phyloP scores from a whole-genome alignment of 148 eudicot genomes.

The Gaultheria prostrata region DNA sequence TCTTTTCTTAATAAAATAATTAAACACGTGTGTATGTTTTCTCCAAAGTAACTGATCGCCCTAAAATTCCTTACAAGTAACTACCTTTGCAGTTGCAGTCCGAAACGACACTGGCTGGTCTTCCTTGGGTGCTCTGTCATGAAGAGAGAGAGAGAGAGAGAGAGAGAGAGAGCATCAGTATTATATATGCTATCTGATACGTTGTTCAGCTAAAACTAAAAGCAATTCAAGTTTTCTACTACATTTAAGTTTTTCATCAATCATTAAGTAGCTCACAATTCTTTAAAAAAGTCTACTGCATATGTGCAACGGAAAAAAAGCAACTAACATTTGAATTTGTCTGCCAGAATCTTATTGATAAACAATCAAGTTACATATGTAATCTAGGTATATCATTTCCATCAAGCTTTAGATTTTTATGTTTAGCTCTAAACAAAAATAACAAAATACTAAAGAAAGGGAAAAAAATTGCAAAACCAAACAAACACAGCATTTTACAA shows the following conservation, averaged over 20 bases:
- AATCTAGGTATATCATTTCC: not conserved
- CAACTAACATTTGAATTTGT: not conserved
- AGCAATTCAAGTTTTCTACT: not conserved
- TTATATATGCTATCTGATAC: not conserved
- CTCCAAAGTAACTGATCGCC: not conserved
- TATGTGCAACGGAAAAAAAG: not conserved
- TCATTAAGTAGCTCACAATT: not conserved
- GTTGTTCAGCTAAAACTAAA: not conserved
- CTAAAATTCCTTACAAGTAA: not conserved
- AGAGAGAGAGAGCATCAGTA: not conserved
- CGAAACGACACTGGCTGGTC: slow-evolving; percentile 83
- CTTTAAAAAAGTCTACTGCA: not conserved
- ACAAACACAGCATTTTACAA: slow-evolving; percentile 2
- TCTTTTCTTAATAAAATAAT: not conserved
- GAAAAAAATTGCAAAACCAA: not conserved
- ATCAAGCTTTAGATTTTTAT: not conserved
- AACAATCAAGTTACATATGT: not conserved
- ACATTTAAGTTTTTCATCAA: not conserved
- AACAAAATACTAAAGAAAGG: not conserved
- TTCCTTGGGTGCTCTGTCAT: slow-evolving; percentile 61
- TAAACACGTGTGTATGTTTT: not conserved
- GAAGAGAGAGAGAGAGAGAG: not conserved
- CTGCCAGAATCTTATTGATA: not conserved
- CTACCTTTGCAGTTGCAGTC: slow-evolving; percentile 82
- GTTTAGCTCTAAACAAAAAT: not conserved